Evolutionary conservation across 257 asterid genomes (phyloP).

Genomic region (Solanum raphanifolium): DNA sequence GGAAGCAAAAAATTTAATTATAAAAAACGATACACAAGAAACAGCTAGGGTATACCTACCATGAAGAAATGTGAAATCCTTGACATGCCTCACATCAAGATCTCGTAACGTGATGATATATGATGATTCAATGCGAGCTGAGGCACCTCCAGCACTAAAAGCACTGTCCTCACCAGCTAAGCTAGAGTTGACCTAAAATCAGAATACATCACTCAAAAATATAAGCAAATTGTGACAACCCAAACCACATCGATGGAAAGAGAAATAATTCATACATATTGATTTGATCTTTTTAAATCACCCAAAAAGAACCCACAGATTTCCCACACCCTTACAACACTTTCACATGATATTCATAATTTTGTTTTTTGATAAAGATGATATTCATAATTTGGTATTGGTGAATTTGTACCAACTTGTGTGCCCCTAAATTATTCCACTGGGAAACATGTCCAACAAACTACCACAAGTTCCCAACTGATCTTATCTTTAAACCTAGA

Average conservation of each 20-base stretch:
- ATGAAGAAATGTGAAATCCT: slow-evolving; percentile 73
- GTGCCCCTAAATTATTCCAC: background rate
- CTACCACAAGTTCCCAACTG: background rate
- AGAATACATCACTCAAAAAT: slow-evolving; percentile 5
- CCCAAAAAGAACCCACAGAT: background rate
- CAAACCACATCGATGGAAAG: slow-evolving; percentile 5
- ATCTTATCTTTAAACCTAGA: background rate
- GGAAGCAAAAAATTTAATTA: background rate
- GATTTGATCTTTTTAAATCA: background rate
- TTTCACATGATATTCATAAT: background rate
- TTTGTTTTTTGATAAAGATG: background rate
- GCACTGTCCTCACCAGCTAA: slow-evolving; percentile 72
- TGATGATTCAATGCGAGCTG: slow-evolving; percentile 87
- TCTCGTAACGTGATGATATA: slow-evolving; percentile 63
- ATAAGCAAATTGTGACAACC: slow-evolving; percentile 3
- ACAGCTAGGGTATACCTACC: slow-evolving; percentile 47
- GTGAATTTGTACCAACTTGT: background rate
- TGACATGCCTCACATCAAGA: slow-evolving; percentile 90
- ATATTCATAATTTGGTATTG: background rate
- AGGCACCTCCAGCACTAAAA: slow-evolving; percentile 47
- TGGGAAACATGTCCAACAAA: background rate
- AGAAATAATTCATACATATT: slow-evolving; percentile 5
- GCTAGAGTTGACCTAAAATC: slow-evolving; percentile 77
- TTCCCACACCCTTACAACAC: background rate
- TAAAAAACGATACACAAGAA: background rate